Conservation (phyloP, 305 asterid genomes). For the Nicotiana rustica region DNA sequence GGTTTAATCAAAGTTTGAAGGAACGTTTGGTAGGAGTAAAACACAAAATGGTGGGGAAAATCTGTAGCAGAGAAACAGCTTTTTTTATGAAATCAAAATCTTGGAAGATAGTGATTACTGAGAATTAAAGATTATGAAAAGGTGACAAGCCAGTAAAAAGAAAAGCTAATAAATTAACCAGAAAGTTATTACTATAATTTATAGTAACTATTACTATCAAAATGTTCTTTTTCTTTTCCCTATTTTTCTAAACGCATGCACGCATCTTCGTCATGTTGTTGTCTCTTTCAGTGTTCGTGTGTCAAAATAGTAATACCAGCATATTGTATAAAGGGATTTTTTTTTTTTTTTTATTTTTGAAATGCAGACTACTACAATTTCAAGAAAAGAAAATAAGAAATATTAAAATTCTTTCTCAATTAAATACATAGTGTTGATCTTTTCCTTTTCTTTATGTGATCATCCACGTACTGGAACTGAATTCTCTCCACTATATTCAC, state of each 20-base stretch:
- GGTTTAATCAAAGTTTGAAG: conserved; percentile 16
- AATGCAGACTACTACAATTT: neutral
- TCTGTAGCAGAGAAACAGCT: conserved; percentile 53
- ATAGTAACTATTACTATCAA: neutral
- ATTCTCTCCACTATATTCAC: too few species aligned
- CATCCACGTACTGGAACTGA: too few species aligned
- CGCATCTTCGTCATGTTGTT: conserved; percentile 20
- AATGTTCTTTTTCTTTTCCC: neutral
- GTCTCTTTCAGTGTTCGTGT: conserved; percentile 9
- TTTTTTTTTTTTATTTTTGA: neutral
- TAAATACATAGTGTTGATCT: neutral
- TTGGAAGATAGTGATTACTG: conserved; percentile 53
- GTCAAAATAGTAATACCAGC: conserved; percentile 4
- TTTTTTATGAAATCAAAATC: conserved; percentile 53
- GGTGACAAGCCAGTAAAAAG: conserved; percentile 35
- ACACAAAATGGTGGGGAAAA: conserved; percentile 34
- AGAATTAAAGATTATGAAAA: conserved; percentile 45
- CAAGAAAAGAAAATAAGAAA: neutral
- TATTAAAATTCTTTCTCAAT: neutral
- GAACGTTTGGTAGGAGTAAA: conserved; percentile 18
- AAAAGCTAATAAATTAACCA: conserved; percentile 32
- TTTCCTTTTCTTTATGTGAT: neutral
- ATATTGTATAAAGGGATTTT: neutral
- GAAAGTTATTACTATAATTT: neutral
- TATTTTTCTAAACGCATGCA: neutral